Conservation (phyloP, 2,329 filamentous ascomycete genomes). For the Aspergillus pseudoglaucus region DNA sequence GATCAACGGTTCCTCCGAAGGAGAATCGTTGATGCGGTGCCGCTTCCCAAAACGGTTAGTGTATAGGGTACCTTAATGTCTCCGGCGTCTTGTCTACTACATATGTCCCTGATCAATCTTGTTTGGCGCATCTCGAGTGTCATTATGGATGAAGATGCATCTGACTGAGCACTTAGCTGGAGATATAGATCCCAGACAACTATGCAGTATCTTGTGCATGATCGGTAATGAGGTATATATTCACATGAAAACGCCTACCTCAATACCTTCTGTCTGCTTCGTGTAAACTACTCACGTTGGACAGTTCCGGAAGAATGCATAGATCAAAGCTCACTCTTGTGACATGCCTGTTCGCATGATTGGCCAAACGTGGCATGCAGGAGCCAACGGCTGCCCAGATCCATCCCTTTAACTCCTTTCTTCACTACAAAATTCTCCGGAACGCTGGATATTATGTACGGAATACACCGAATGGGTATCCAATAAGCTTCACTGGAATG, state of each 20-base stretch:
- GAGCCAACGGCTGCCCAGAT: neutral
- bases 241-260: too few species aligned
- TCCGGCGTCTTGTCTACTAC: neutral
- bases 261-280: too few species aligned
- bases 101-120: too few species aligned
- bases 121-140: too few species aligned
- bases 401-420: neutral
- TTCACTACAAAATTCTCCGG: neutral
- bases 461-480: neutral
- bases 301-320: neutral
- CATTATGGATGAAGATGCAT: too few species aligned
- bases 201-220: too few species aligned
- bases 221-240: too few species aligned
- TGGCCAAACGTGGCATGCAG: neutral
- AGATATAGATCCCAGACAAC: too few species aligned
- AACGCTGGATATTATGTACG: neutral
- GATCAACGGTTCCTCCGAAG: conserved; percentile 5
- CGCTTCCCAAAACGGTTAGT: neutral
- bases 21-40: conserved; percentile 20
- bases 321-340: neutral
- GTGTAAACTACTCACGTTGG: too few species aligned
- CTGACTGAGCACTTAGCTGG: too few species aligned
- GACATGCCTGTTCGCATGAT: neutral
- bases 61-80: neutral
- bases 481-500: neutral